phyloP scores from a whole-genome alignment of 345 rosid species.

The Pseudoturritis turrita region DNA sequence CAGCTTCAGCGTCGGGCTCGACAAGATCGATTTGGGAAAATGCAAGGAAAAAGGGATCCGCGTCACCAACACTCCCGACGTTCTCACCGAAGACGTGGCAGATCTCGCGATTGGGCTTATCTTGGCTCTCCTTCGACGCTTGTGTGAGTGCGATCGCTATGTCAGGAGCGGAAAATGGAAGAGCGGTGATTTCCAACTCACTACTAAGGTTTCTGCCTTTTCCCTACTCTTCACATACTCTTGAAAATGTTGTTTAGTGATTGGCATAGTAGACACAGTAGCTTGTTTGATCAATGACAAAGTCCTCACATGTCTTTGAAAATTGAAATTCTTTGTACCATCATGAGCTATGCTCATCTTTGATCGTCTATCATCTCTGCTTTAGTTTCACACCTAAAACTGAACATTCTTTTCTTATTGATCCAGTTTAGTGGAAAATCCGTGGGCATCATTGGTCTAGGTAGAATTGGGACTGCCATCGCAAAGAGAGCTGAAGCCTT shows the following conservation, averaged over 20 bases:
- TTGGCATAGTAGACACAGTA: background rate
- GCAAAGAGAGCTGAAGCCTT: constrained; percentile 77
- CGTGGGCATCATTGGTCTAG: constrained; percentile 68
- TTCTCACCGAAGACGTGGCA: constrained; percentile 81
- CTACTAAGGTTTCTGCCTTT: constrained; percentile 59
- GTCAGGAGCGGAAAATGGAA: constrained; percentile 78
- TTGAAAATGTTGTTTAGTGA: background rate
- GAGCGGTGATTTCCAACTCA: constrained; percentile 51
- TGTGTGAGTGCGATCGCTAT: constrained; percentile 59
- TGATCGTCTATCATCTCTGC: background rate
- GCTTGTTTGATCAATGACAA: background rate
- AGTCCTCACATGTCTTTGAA: background rate
- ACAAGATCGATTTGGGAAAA: constrained; percentile 73
- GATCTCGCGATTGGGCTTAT: constrained; percentile 77
- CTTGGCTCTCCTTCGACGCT: constrained; percentile 62
- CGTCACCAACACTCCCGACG: constrained; percentile 91
- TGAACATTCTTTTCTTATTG: background rate
- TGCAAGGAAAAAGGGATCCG: constrained; percentile 63
- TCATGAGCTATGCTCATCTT: background rate
- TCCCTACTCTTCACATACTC: background rate
- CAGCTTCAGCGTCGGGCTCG: constrained; percentile 75
- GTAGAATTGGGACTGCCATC: constrained; percentile 67
- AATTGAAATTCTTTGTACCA: background rate
- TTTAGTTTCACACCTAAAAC: background rate
- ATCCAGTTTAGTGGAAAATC: constrained; percentile 62